Evolutionary conservation across 108 stramenopile species (phyloP).

Genomic region (Aurantiochytrium sp.): DNA sequence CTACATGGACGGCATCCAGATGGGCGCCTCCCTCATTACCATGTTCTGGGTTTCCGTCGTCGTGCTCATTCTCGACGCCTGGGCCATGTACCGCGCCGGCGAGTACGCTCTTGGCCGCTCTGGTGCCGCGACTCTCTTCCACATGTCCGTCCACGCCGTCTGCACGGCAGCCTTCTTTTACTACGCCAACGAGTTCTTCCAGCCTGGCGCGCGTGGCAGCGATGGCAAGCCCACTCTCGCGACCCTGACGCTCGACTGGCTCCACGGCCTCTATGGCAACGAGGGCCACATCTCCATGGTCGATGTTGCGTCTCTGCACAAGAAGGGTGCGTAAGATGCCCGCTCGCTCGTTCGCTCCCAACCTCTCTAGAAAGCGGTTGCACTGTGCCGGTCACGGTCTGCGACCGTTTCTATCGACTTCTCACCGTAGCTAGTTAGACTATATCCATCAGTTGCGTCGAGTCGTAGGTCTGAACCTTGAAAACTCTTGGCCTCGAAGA

Average conservation of each 20-base stretch:
- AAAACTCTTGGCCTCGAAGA: no score
- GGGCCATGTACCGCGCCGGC: constrained; percentile 11
- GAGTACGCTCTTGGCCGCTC: not conserved
- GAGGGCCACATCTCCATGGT: not conserved
- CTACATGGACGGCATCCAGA: constrained; percentile 9
- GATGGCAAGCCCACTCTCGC: not conserved
- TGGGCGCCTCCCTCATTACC: constrained; percentile 19
- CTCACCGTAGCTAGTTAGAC: no score
- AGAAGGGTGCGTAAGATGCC: not conserved
- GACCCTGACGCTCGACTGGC: not conserved
- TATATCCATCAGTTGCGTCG: no score
- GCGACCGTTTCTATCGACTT: no score
- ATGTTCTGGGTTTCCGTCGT: constrained; percentile 15
- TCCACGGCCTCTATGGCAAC: constrained; percentile 10
- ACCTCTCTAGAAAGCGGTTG: no score
- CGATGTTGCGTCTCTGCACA: not conserved
- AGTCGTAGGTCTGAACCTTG: no score
- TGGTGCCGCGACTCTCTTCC: not conserved
- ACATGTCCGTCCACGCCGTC: not conserved
- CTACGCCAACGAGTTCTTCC: constrained; percentile 14
- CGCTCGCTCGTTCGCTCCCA: no score
- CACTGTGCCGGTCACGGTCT: no score
- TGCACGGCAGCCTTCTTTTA: not conserved
- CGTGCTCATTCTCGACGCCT: constrained; percentile 6
- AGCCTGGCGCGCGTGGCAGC: not conserved